These are phyloP conservation scores for Trypanosoma cruzi DNA, from an alignment of 208 protist species.

Conservation along the genomic window DNA sequence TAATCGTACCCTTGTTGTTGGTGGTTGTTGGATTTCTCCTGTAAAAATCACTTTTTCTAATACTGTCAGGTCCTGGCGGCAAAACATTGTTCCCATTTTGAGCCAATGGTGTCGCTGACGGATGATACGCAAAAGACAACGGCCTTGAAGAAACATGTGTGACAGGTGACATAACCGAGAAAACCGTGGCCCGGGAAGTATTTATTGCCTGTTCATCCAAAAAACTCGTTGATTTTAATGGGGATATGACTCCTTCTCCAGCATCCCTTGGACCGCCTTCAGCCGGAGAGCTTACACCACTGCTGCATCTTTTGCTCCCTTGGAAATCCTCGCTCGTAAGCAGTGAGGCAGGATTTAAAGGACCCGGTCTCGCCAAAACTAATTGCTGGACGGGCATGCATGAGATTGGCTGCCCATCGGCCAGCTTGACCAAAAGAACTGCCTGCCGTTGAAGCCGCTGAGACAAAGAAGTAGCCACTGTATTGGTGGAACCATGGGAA, in stretches of 20 bases:
- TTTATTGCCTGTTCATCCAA: not conserved
- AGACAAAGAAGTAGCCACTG: no score
- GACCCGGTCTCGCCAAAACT: not conserved
- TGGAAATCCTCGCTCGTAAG: no score
- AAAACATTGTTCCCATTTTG: not conserved
- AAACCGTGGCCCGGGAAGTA: not conserved
- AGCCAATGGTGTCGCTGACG: not conserved
- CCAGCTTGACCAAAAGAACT: not conserved
- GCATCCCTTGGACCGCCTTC: no score
- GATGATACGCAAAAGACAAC: not conserved
- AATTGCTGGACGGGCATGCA: conserved; percentile 5
- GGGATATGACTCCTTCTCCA: no score
- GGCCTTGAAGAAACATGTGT: not conserved
- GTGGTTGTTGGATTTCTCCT: not conserved
- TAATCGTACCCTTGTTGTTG: not conserved
- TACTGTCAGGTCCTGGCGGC: not conserved
- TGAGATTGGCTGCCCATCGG: conserved; percentile 2
- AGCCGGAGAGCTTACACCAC: no score
- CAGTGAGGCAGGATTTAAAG: not conserved
- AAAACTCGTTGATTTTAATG: not conserved
- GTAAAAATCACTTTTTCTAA: not conserved
- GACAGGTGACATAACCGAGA: not conserved
- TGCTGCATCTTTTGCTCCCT: no score
- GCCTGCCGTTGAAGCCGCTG: not conserved
- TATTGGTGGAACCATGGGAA: no score